Percentiles rank a stretch among this genome's conserved stretches.
These are phyloP conservation scores for Jaapia argillacea DNA, from an alignment of 768 basidiomycete genomes.

Conservation along the genomic window DNA sequence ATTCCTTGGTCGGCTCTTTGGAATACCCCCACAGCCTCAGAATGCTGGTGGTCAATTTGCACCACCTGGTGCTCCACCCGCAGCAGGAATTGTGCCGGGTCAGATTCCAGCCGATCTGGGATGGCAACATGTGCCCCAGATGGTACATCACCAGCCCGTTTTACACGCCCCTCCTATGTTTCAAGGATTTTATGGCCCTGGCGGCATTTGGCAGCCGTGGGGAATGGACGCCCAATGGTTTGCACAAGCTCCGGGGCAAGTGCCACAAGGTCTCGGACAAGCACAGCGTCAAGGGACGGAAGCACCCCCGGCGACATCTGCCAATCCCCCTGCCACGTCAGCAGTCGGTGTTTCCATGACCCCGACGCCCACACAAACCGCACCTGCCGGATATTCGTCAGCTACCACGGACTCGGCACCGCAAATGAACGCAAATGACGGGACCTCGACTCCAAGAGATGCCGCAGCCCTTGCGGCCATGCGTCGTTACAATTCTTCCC, in stretches of 20 bases:
- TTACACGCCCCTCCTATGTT: constrained; percentile 34
- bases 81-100: no score
- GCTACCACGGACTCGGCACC: no score
- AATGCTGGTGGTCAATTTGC: background rate
- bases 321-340: constrained; percentile 8
- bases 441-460: constrained; percentile 33
- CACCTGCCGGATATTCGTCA: no score
- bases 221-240: constrained; percentile 27
- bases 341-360: constrained; percentile 1
- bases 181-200: constrained; percentile 54
- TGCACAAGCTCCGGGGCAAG: constrained; percentile 6
- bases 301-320: constrained; percentile 10
- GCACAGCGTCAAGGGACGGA: constrained; percentile 8
- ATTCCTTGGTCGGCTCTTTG: constrained; percentile 49
- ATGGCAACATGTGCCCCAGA: no score
- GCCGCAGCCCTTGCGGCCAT: constrained; percentile 65
- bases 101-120: no score
- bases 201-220: constrained; percentile 61
- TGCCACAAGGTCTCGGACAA: constrained; percentile 7
- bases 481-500: constrained; percentile 28
- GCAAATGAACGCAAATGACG: no score
- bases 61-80: no score
- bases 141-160: background rate
- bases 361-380: no score
- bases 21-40: constrained; percentile 35